A percentile compares a stretch with the other conserved stretches of the same genome.
Conservation (phyloP, 257 asterid species). For the Vinca minor region DNA sequence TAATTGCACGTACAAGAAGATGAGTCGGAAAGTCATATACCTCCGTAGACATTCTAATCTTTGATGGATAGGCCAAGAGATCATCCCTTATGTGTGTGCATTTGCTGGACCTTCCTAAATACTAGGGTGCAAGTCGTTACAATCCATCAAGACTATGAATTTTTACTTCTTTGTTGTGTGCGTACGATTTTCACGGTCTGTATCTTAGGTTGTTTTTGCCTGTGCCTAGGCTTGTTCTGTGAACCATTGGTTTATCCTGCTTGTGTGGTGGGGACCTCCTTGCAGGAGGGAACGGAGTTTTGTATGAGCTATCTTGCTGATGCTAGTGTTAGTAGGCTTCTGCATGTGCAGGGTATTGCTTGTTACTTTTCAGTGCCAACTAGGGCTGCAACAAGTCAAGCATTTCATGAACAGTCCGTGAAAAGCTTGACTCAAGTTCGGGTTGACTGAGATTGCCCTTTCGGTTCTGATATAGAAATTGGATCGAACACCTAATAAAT, state of each 20-base stretch:
- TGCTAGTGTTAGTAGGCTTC: neutral
- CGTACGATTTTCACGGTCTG: no score
- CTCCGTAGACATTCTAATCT: neutral
- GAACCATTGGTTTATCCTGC: neutral
- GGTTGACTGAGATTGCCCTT: neutral
- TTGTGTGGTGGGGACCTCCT: neutral
- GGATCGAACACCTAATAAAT: neutral
- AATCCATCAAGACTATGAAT: neutral
- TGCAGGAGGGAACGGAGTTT: neutral
- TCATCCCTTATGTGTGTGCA: neutral
- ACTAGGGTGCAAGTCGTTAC: neutral
- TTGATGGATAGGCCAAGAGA: neutral
- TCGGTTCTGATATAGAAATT: neutral
- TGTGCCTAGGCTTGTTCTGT: neutral
- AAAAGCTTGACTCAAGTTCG: no score
- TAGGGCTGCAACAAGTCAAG: no score
- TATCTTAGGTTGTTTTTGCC: neutral
- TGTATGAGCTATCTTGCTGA: neutral
- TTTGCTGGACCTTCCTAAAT: no score
- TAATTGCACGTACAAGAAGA: neutral
- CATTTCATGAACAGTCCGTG: no score
- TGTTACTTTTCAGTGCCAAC: no score
- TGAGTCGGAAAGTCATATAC: neutral
- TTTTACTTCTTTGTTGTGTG: neutral
- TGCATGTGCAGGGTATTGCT: neutral